Evolutionary conservation across 805 yeast genomes (phyloP).

Genomic region (Tanozyma kutaoensis): DNA sequence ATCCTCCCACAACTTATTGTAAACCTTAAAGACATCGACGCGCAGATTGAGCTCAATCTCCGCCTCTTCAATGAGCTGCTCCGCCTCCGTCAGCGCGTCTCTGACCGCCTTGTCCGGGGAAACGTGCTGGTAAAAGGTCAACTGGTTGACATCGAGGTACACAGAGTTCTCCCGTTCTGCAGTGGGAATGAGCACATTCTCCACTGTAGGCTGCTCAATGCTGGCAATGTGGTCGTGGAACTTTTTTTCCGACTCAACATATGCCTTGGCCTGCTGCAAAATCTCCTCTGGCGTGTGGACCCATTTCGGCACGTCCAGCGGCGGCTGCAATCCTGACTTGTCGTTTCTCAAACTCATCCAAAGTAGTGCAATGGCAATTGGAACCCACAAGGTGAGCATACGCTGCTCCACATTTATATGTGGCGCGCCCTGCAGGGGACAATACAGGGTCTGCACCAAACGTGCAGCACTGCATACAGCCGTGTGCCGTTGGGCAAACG

Average conservation of each 20-base stretch:
- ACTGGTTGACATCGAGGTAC: conserved; percentile 30
- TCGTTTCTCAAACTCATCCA: background rate
- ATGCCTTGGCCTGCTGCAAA: conserved; percentile 23
- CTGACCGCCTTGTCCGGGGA: conserved; percentile 52
- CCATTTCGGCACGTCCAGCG: background rate
- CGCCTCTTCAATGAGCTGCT: conserved; percentile 40
- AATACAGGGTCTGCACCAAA: no score
- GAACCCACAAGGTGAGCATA: no score
- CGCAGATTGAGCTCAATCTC: conserved; percentile 55
- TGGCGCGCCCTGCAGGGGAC: no score
- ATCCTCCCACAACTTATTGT: conserved; percentile 36
- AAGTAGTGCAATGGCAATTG: background rate
- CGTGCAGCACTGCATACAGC: no score
- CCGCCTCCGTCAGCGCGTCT: conserved; percentile 57
- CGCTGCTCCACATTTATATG: no score
- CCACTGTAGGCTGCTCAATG: conserved; percentile 37
- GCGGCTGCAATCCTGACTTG: background rate
- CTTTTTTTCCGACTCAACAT: conserved; percentile 28
- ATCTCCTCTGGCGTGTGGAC: conserved; percentile 18
- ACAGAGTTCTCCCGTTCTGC: conserved; percentile 38
- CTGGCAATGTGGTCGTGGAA: conserved; percentile 44
- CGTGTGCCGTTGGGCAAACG: no score
- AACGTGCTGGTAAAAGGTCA: conserved; percentile 64
- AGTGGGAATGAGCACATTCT: conserved; percentile 39
- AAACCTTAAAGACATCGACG: conserved; percentile 47